Evolutionary conservation across 2,329 filamentous ascomycete genomes (phyloP).

Genomic region (Beauveria sp.): DNA sequence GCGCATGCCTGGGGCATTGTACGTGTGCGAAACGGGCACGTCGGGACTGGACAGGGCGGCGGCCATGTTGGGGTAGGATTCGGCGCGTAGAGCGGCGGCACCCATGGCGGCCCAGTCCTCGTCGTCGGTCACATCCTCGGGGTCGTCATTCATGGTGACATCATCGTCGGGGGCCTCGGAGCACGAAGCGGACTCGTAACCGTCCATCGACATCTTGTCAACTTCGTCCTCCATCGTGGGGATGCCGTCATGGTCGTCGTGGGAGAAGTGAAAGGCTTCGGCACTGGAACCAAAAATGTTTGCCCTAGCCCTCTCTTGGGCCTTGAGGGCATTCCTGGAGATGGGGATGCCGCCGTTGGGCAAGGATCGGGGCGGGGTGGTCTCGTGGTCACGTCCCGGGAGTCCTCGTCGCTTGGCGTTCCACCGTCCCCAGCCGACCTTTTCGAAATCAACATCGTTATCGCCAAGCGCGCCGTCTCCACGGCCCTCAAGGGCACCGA

Average conservation of each 20-base stretch:
- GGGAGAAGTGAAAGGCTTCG: slow-evolving; percentile 69
- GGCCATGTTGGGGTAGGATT: slow-evolving; percentile 50
- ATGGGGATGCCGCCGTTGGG: slow-evolving; percentile 51
- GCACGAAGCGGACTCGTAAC: slow-evolving; percentile 63
- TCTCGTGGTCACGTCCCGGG: slow-evolving; percentile 38
- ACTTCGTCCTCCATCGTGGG: slow-evolving; percentile 69
- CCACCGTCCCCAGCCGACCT: slow-evolving; percentile 97
- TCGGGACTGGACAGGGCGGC: slow-evolving; percentile 42
- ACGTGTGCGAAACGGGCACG: slow-evolving; percentile 33
- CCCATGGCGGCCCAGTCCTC: slow-evolving; percentile 93
- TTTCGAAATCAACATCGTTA: slow-evolving; percentile 78
- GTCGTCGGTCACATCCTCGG: slow-evolving; percentile 84
- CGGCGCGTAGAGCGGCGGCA: slow-evolving; percentile 70
- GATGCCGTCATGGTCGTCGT: slow-evolving; percentile 57
- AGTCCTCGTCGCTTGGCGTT: slow-evolving; percentile 71
- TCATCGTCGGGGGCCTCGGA: slow-evolving; percentile 66
- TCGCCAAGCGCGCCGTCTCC: slow-evolving; percentile 53
- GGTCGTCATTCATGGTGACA: slow-evolving; percentile 62
- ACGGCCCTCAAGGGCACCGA: slow-evolving; percentile 82
- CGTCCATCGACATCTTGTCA: slow-evolving; percentile 87
- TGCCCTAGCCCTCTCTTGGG: slow-evolving; percentile 40
- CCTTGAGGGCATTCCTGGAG: slow-evolving; percentile 35
- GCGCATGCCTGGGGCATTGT: slow-evolving; percentile 39
- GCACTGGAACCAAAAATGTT: slow-evolving; percentile 52
- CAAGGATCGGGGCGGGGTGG: slow-evolving; percentile 30